Conservation (phyloP, 768 basidiomycete genomes). For the Pholiota microspora region DNA sequence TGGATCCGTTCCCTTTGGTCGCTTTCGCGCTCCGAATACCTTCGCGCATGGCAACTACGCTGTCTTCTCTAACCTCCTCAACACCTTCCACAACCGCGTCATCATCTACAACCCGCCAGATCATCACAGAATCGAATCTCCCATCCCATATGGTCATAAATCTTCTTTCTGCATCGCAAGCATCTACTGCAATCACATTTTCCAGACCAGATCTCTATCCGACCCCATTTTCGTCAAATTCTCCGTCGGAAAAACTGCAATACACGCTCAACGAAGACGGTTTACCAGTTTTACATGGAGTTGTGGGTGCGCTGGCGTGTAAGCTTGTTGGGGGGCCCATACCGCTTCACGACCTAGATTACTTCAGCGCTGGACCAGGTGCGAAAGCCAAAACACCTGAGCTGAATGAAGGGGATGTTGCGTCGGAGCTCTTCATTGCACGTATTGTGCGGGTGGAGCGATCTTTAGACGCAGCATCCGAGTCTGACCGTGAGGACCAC, state of each 20-base stretch:
- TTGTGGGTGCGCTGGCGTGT: constrained; percentile 75
- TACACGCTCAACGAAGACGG: constrained; percentile 49
- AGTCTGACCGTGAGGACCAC: constrained; percentile 10
- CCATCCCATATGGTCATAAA: constrained; percentile 72
- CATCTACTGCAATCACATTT: constrained; percentile 61
- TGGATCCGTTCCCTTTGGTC: constrained; percentile 86
- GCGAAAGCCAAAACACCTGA: constrained; percentile 8
- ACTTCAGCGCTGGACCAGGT: constrained; percentile 25
- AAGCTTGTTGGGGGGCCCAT: constrained; percentile 58
- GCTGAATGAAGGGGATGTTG: constrained; percentile 24
- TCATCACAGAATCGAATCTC: constrained; percentile 10
- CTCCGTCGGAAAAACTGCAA: constrained; percentile 18
- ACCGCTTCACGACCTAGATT: constrained; percentile 55
- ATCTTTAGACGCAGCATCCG: background rate
- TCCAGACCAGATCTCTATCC: constrained; percentile 71
- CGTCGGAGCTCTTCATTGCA: constrained; percentile 80
- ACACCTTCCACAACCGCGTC: constrained; percentile 1
- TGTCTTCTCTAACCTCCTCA: constrained; percentile 30
- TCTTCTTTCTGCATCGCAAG: constrained; percentile 70
- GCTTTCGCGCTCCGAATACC: constrained; percentile 89
- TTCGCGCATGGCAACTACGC: constrained; percentile 76
- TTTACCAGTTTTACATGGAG: constrained; percentile 55
- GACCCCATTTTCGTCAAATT: constrained; percentile 43
- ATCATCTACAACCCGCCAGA: background rate
- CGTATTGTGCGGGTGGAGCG: constrained; percentile 61